phyloP scores from a whole-genome alignment of 441 rosid genomes.

The Brassica balearica region DNA sequence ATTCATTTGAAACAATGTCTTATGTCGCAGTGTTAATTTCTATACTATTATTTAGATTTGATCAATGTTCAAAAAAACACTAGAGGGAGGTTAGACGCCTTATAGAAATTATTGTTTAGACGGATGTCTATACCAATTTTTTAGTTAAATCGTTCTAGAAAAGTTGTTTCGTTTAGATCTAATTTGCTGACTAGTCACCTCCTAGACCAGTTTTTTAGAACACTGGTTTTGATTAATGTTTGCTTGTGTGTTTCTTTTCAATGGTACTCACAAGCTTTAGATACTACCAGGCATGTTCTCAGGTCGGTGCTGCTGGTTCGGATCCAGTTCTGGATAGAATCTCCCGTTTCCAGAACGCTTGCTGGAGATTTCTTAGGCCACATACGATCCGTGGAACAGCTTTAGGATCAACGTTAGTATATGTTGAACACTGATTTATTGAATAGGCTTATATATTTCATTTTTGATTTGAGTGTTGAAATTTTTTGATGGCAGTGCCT shows the following conservation, averaged over 20 bases:
- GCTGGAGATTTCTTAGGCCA: conserved; percentile 98
- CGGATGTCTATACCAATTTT: no score
- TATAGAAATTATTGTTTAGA: no score
- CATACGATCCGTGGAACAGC: conserved; percentile 96
- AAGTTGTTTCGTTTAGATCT: no score
- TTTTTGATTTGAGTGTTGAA: conserved; percentile 19
- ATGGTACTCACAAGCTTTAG: conserved; percentile 45
- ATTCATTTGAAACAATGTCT: conserved; percentile 16
- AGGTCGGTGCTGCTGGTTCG: conserved; percentile 82
- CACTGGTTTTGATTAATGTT: conserved; percentile 5
- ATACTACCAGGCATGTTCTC: conserved; percentile 70
- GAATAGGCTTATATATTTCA: not conserved
- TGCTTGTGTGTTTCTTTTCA: not conserved
- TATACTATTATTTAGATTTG: not conserved
- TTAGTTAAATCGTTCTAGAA: no score
- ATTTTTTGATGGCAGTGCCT: conserved; percentile 62
- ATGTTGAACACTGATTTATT: conserved; percentile 21
- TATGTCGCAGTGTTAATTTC: conserved; percentile 16
- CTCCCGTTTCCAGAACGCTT: conserved; percentile 76
- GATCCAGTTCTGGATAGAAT: conserved; percentile 66
- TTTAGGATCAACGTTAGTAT: conserved; percentile 76
- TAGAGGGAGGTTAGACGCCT: no score
- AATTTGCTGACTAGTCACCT: no score
- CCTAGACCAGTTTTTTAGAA: no score
- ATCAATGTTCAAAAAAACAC: not conserved